Percentiles rank a stretch among this genome's conserved stretches.
Evolutionary conservation across 2,329 filamentous ascomycete species (phyloP).

Genomic region (Cytospora piceae): DNA sequence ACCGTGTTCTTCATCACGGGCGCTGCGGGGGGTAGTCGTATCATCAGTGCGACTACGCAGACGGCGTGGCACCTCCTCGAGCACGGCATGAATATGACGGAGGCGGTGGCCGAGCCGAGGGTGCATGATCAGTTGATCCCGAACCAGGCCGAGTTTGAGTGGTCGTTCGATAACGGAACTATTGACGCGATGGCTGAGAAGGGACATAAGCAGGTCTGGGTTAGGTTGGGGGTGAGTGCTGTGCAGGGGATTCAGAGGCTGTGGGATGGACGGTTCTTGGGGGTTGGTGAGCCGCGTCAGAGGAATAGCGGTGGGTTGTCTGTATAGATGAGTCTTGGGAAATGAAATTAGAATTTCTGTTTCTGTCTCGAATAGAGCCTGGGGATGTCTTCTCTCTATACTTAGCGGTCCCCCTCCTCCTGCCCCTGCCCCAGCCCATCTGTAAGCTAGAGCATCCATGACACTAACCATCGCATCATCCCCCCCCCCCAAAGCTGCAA

Average conservation of each 20-base stretch:
- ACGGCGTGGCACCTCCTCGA: constrained; percentile 77
- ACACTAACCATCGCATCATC: no score
- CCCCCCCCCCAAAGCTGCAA: no score
- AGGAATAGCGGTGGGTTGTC: constrained; percentile 69
- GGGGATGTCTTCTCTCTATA: background rate
- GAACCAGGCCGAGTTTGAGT: constrained; percentile 71
- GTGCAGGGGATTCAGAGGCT: constrained; percentile 73
- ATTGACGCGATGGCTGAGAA: constrained; percentile 66
- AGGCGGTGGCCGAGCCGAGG: constrained; percentile 70
- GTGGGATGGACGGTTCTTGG: constrained; percentile 72
- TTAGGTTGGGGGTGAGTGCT: constrained; percentile 66
- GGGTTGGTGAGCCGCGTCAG: constrained; percentile 82
- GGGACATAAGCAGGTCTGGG: constrained; percentile 77
- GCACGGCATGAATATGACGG: constrained; percentile 58
- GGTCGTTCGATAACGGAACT: constrained; percentile 69
- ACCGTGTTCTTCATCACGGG: constrained; percentile 74
- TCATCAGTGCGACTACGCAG: constrained; percentile 83
- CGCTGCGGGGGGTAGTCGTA: constrained; percentile 80
- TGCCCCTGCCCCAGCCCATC: no score
- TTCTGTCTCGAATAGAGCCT: background rate
- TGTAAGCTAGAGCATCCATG: no score
- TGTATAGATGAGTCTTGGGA: constrained; percentile 38
- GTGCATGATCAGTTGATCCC: constrained; percentile 85
- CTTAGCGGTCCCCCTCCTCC: background rate
- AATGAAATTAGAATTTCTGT: no score